Base-by-base conservation (phyloP, 345 rosid genomes). In the Viola odorata region DNA sequence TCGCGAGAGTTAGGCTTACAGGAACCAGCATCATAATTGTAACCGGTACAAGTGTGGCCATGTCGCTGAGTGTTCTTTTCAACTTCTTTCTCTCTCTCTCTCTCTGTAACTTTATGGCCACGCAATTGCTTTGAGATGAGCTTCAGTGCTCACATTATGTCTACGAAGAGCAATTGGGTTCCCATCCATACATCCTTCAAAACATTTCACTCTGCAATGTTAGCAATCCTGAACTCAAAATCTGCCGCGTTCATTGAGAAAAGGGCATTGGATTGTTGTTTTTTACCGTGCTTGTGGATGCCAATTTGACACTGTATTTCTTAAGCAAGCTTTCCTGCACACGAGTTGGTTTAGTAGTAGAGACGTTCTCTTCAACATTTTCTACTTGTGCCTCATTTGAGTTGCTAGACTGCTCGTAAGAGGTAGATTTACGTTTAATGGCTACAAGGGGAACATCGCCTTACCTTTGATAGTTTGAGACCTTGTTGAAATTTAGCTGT, bases 21-120 rank as follows among this genome's bases (percentile, higher is more conserved):
- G 92, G 89, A 64, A 86, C 67, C 55, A 83, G 72, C 89, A 86
- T 83, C 55, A 86, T 71, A 50, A 86, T 74, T 41, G 85, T 75
- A 51, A 83, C 61, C 0, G 92, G 92, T 53, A 83, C 54, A 44
- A 86, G 82, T 7, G 77, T 53, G 5, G 84, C 78, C 3, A 84
- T 58, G 74, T 84, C 89, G 58, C 55, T 75, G 12, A 84, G 23
- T 5, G 83, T 80, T 67, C 78, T 73, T 68, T 75, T 67, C 14
- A 84, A 40, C 71, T 73, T 83, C 70, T 61, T 78, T 50, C 52
- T 58, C 52, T 84, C 85, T 55, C n/a, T n/a, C n/a, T n/a, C 89
- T 78, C 32, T 12, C 53, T 38, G 87, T 70, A 16, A 77, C 50
- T 65, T 62, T 63, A n/a, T 62, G 66, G 12, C 92, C 84, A 12